Conservation (phyloP, 2,329 filamentous ascomycete genomes). For the Aspergillus cejpii region DNA sequence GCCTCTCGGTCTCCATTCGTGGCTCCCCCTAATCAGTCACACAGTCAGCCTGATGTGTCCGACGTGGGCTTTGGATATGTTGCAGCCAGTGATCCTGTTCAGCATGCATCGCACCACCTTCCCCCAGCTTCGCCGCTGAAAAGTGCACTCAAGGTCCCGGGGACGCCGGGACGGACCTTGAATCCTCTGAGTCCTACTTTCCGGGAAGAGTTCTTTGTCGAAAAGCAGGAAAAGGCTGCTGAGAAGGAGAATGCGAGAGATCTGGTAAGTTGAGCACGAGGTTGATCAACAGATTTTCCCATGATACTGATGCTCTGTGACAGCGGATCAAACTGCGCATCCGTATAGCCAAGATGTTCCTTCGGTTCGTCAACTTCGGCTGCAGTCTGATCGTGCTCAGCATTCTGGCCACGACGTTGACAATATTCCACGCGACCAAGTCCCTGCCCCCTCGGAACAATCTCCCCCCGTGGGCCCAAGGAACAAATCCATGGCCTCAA, state of each 20-base stretch:
- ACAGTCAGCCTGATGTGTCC: conserved; percentile 54
- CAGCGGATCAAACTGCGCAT: conserved; percentile 91
- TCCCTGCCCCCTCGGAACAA: conserved; percentile 66
- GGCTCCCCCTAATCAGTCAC: conserved; percentile 46
- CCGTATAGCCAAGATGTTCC: conserved; percentile 84
- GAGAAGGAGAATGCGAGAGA: conserved; percentile 85
- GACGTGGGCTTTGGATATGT: conserved; percentile 94
- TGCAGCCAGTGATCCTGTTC: conserved; percentile 48
- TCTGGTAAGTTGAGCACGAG: conserved; percentile 56
- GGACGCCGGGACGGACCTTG: conserved; percentile 66
- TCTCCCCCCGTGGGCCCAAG: conserved; percentile 74
- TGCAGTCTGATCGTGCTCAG: conserved; percentile 91
- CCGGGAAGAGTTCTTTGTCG: conserved; percentile 74
- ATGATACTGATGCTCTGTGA: conserved; percentile 30
- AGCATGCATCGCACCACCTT: conserved; percentile 49
- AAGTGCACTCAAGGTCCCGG: conserved; percentile 82
- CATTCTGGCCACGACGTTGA: conserved; percentile 80
- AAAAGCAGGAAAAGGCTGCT: conserved; percentile 73
- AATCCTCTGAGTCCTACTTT: conserved; percentile 90
- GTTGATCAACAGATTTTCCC: not conserved
- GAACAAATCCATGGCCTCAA: conserved; percentile 83
- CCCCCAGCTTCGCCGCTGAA: conserved; percentile 74
- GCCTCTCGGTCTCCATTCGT: conserved; percentile 45
- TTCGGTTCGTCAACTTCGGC: conserved; percentile 94
- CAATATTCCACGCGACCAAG: conserved; percentile 87